phyloP scores from a whole-genome alignment of 2,329 filamentous ascomycete species.

The Rutstroemia sp. region DNA sequence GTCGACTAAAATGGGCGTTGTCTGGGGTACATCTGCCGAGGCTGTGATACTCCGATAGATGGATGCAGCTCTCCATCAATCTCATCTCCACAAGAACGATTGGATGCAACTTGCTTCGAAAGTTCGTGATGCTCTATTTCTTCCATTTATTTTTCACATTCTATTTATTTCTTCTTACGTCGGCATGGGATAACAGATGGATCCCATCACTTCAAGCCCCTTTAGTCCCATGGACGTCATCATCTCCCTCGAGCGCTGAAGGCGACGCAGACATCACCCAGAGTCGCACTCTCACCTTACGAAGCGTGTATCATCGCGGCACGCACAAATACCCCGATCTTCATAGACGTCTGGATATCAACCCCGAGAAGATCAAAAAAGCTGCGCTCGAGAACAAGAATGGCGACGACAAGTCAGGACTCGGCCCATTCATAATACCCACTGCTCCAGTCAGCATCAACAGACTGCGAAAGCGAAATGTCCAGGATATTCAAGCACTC shows the following conservation, averaged over 20 bases:
- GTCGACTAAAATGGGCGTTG: neutral
- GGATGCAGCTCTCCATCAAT: neutral
- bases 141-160: slow-evolving; percentile 1
- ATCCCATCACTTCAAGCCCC: neutral
- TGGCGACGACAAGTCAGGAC: neutral
- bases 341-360: slow-evolving; percentile 6
- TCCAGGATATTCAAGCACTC: slow-evolving; percentile 8
- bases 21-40: neutral
- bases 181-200: slow-evolving; percentile 6
- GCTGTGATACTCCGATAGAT: neutral
- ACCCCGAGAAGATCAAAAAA: slow-evolving; percentile 6
- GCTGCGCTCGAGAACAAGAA: neutral
- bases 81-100: neutral
- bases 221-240: neutral
- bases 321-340: slow-evolving; percentile 3
- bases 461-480: slow-evolving; percentile 2
- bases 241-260: neutral
- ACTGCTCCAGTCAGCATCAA: slow-evolving; percentile 5
- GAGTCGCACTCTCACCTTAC: slow-evolving; percentile 7
- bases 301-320: slow-evolving; percentile 7
- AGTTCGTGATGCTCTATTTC: slow-evolving; percentile 7
- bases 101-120: neutral
- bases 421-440: slow-evolving; percentile 2
- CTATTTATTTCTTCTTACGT: neutral
- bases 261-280: neutral